Base-by-base conservation (phyloP, 1,284 basidiomycete genomes). In the Ustilago crameri region DNA sequence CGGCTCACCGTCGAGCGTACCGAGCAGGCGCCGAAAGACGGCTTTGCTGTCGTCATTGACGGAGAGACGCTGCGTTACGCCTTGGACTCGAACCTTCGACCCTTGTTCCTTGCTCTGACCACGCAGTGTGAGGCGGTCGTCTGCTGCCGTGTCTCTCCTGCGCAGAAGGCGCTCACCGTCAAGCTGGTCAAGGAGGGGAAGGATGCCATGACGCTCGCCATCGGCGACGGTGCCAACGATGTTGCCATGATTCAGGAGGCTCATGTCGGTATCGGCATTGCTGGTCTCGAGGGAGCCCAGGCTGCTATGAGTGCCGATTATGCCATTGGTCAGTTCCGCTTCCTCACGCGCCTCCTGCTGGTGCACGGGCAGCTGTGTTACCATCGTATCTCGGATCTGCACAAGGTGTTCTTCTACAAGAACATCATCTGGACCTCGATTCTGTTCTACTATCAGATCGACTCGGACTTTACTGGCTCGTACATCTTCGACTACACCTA, bases 221-320 rank as follows among this genome's bases (percentile, higher is more conserved):
- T 98, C 63, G 95, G 95, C 12, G 95, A 98, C 78, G 95, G 95
- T 50, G 93, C 93, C 15, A 95, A 95, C 79, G 93, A 95, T 79
- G 93, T 95, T 10, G 93, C 93, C 4, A 95, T 95, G 93, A 98
- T 98, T 72, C 95, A 98, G 84, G 95, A 97, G 34, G 95, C 95
- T 23, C 95, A 98, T 83, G 90, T 96, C 74, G 95, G 95, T 5
- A 93, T 95, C 78, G 95, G 95, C 24, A 87, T 98, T 24, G 89
- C 93, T 66, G 95, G 95, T 51, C 88, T 95, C 44, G 95, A 98
- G 84, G 95, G 95, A 53, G 95, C 93, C 22, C 95, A 98, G 84
- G 95, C 95, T 23, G 94, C 95, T 43, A 98, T 98, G 94, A 96
- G 93, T 22, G 94, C 95, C 15, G 95, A 98, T 84, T 98, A 97